Evolutionary conservation across 2,329 filamentous ascomycete species (phyloP).

Genomic region (Emericellopsis cladophorae): DNA sequence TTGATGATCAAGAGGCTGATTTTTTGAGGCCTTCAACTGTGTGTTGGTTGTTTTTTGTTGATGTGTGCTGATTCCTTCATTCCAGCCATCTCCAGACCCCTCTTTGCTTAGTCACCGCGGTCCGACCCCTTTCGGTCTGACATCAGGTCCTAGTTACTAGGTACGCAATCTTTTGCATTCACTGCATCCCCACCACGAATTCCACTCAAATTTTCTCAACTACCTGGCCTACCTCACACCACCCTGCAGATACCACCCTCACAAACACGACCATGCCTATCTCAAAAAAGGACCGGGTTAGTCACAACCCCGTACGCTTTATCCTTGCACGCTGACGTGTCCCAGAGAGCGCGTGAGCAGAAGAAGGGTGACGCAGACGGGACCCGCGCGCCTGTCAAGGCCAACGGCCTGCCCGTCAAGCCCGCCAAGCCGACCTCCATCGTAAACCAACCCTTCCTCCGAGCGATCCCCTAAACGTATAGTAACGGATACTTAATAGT

Average conservation of each 20-base stretch:
- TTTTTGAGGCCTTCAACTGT: too few relatives aligned
- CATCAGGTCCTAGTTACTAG: too few relatives aligned
- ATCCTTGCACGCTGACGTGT: neutral
- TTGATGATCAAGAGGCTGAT: too few relatives aligned
- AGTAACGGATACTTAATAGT: constrained; percentile 15
- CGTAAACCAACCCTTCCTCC: constrained; percentile 8
- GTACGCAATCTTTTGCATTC: too few relatives aligned
- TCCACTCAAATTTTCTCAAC: neutral
- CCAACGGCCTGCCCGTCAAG: constrained; percentile 43
- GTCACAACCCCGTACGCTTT: constrained; percentile 1
- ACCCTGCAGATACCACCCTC: neutral
- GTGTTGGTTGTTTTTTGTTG: too few relatives aligned
- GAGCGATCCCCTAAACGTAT: constrained; percentile 3
- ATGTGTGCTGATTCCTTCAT: too few relatives aligned
- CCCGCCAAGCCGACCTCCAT: constrained; percentile 27
- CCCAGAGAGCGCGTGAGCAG: constrained; percentile 38
- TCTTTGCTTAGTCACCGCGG: too few relatives aligned
- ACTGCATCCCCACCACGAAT: neutral
- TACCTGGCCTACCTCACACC: neutral
- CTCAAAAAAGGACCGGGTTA: constrained; percentile 14
- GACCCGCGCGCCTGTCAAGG: constrained; percentile 37
- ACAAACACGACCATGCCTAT: constrained; percentile 11
- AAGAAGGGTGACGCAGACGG: constrained; percentile 41
- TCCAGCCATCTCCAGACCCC: too few relatives aligned
- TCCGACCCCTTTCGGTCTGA: too few relatives aligned